These are phyloP conservation scores for Posidonia oceanica DNA, from an alignment of 116 monocot genomes.

Conservation along the genomic window DNA sequence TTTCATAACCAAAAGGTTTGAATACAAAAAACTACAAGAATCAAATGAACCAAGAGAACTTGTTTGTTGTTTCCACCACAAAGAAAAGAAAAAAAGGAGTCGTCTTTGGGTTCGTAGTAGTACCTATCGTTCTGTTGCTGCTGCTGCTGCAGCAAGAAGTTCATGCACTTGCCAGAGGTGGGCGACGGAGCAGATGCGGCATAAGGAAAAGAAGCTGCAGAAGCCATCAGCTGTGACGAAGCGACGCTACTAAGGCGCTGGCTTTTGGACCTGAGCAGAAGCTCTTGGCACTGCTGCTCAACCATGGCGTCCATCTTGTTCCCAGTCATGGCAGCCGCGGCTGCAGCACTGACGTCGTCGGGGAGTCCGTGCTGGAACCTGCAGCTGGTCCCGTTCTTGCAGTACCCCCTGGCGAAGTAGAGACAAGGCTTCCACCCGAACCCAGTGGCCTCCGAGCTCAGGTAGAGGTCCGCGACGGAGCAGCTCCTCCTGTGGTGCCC, in stretches of 20 bases:
- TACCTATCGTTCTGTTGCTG: constrained; percentile 35
- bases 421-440: constrained; percentile 77
- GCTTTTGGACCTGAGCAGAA: constrained; percentile 71
- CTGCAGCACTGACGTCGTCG: constrained; percentile 23
- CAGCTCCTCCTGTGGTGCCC: constrained; percentile 47
- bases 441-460: constrained; percentile 20
- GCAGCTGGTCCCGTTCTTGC: constrained; percentile 73
- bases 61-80: no score
- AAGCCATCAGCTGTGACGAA: constrained; percentile 21
- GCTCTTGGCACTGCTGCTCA: constrained; percentile 60
- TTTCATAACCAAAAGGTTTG: not conserved
- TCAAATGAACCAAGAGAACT: no score
- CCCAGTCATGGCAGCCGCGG: constrained; percentile 5
- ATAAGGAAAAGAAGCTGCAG: constrained; percentile 48
- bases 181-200: constrained; percentile 18
- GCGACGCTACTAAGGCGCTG: constrained; percentile 26
- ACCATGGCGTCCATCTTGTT: constrained; percentile 31
- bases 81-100: not conserved
- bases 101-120: not conserved
- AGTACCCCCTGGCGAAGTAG: constrained; percentile 76
- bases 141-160: constrained; percentile 37
- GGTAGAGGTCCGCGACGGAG: constrained; percentile 49
- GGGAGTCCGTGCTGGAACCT: constrained; percentile 59
- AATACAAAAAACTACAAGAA: no score
- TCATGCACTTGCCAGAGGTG: constrained; percentile 25